Evolutionary conservation across 2,329 filamentous ascomycete genomes (phyloP), one percentile per base, ranked within the genome.

Genomic region (Fusarium dlaminii): DNA sequence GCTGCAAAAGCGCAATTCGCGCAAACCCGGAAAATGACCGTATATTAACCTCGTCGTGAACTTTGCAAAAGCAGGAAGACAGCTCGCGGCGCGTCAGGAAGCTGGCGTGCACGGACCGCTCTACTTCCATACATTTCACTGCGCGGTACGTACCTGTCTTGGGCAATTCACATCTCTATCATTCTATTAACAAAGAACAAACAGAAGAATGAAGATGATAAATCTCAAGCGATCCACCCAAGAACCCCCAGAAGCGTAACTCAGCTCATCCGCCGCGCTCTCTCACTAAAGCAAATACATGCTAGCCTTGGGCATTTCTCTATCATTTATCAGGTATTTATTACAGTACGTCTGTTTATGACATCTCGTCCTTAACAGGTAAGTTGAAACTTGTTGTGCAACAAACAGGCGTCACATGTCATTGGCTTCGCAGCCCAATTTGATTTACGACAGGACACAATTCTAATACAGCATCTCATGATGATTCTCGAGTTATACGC

Each of bases 21-120:
- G 58, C 62, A 75, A 75, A 60, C 42, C 32, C 45, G 24, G 39
- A 61, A 67, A 63, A 62, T 49, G 61, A 68, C 39, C 43, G 46
- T 69, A 54, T 43, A 48, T 43, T 61, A 36, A 55, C 59, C 45
- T 75, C 43, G 58, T 67, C 64, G 68, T 75, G 62, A 52, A 70
- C 58, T 63, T 58, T 73, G 60, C 40, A 58, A 59, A 42, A 42
- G 49, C 66, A 59, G 42, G 48, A 73, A 75, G 54, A 63, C 62
- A 75, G 69, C 72, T 75, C 72, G 73, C 69, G 73, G 72, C 73
- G 73, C 73, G 72, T 75, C 69, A 75, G 54, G 49, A 74, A 75
- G 69, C 69, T 65, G 45, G 46, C 14, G 66, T 67, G 73, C 73
- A 75, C 73, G 72, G 73, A 37, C 72, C 72, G 60, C 52, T 18